Conservation (phyloP, 202 grass and related monocot species). For the Saccharum hybrid region DNA sequence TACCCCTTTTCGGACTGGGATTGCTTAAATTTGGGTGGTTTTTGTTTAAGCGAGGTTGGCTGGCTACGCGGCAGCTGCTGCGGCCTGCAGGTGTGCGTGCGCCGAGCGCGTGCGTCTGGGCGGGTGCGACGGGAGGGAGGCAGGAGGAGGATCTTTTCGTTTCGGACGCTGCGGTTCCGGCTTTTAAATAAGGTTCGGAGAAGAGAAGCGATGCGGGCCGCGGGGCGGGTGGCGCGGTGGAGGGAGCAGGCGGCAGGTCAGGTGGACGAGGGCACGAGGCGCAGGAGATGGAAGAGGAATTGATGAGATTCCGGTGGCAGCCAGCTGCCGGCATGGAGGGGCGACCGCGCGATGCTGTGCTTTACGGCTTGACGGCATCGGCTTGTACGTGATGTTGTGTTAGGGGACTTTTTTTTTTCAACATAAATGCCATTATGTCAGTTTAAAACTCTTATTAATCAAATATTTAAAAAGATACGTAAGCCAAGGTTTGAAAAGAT, state of each 20-base stretch:
- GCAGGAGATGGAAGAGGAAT: no score
- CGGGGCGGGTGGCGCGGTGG: no score
- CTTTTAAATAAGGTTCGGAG: constrained; percentile 54
- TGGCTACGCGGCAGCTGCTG: constrained; percentile 9
- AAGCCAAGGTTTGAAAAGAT: background rate
- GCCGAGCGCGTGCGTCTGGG: constrained; percentile 27
- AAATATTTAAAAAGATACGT: background rate
- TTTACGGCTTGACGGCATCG: background rate
- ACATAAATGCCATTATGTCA: background rate
- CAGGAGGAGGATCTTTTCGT: constrained; percentile 32
- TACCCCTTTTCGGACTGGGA: background rate
- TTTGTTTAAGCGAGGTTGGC: constrained; percentile 19
- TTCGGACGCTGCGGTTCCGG: constrained; percentile 10
- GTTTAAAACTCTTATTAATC: background rate
- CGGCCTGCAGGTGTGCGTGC: background rate
- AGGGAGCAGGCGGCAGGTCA: background rate
- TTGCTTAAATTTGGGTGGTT: constrained; percentile 45
- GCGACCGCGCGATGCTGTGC: no score
- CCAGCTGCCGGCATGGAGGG: no score
- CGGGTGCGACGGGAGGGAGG: background rate
- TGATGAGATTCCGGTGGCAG: no score
- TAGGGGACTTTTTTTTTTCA: background rate
- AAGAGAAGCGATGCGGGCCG: background rate
- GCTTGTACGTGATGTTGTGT: background rate
- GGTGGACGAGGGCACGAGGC: no score